Conservation (phyloP, 345 rosid species). For the Gossypium rotundifolium region DNA sequence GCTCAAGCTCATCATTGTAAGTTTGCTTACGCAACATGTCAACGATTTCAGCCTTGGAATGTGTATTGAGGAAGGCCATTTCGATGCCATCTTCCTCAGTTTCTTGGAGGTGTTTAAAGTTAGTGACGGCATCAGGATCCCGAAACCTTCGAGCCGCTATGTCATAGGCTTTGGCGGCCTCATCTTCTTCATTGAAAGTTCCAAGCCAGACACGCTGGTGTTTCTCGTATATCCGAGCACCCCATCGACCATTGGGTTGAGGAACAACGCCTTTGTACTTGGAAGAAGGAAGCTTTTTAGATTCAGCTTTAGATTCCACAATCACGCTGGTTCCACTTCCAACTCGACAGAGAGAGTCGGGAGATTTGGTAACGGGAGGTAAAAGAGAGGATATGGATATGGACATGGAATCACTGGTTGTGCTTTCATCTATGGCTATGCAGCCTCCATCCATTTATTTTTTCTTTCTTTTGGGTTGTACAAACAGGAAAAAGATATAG, state of each 20-base stretch:
- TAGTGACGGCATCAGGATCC: conserved; percentile 74
- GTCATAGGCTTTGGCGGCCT: conserved; percentile 82
- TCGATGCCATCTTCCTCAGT: conserved; percentile 36
- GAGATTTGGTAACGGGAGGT: conserved; percentile 16
- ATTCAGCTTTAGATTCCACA: conserved; percentile 63
- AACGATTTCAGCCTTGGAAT: conserved; percentile 76
- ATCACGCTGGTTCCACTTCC: conserved; percentile 58
- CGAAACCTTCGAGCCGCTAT: conserved; percentile 75
- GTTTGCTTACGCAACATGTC: conserved; percentile 91
- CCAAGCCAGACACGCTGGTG: conserved; percentile 96
- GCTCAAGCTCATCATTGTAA: conserved; percentile 63
- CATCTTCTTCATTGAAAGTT: conserved; percentile 71
- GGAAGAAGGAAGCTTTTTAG: conserved; percentile 75
- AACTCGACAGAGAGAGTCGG: conserved; percentile 38
- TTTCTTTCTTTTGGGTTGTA: conserved; percentile 1
- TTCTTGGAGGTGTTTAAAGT: conserved; percentile 39
- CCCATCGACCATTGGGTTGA: conserved; percentile 95
- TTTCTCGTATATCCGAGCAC: conserved; percentile 94
- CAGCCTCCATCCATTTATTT: conserved; percentile 44
- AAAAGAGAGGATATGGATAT: conserved; percentile 22
- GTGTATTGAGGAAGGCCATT: conserved; percentile 48
- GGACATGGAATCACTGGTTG: conserved; percentile 32
- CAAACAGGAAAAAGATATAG: not conserved
- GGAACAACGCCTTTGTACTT: conserved; percentile 92
- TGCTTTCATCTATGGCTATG: conserved; percentile 38